Evolutionary conservation across 31 red algal genomes (phyloP), one percentile per base, ranked within the genome.

Genomic region (Endocladia muricata): DNA sequence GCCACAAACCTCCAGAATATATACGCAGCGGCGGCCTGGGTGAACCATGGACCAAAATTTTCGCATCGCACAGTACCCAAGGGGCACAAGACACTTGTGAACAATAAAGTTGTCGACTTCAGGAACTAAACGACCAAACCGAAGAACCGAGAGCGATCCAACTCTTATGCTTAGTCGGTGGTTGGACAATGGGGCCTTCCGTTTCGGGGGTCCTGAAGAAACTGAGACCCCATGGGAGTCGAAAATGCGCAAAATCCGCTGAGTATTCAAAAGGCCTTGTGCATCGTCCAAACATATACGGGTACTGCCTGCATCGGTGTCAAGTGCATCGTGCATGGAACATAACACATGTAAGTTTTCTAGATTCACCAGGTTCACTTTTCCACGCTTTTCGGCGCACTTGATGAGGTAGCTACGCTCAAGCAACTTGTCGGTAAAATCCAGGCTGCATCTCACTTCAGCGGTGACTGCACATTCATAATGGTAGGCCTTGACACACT

Each of bases 41-140:
- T 60, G 36, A 21, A 73, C 13, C 48, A 83, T 77, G 3, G 82
- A 86, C 82, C 82, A 86, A 36, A 77, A 86, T 60, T 56, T 67
- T 68, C 82, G 31, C 0, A 63, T 62, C 2, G 82, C 70, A 40
- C 61, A 68, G 40, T 86, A 86, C 11, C 71, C 70, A 35, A 70
- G 41, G 30, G 82, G 72, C 28, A 77, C 61, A 21, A 86, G 60
- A 70, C 62, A 68, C 17, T 39, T 26, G 8, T 75, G 59, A 34
- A 70, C 60, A 38, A 77, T 68, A 59, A 86, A 86, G 17, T 60
- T 51, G 41, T 76, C 38, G 7, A 70, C 61, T 19, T 86, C 72
- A 8, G 70, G 82, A 32, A 77, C 56, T 22, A 86, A 48, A 21
- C 59, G 43, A 31, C 82, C 82, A 55, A 77, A 56, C 28, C 44